Percentiles rank a stretch among this genome's conserved stretches.
Conservation (phyloP, 495 filamentous ascomycete genomes). For the Podospora comata region DNA sequence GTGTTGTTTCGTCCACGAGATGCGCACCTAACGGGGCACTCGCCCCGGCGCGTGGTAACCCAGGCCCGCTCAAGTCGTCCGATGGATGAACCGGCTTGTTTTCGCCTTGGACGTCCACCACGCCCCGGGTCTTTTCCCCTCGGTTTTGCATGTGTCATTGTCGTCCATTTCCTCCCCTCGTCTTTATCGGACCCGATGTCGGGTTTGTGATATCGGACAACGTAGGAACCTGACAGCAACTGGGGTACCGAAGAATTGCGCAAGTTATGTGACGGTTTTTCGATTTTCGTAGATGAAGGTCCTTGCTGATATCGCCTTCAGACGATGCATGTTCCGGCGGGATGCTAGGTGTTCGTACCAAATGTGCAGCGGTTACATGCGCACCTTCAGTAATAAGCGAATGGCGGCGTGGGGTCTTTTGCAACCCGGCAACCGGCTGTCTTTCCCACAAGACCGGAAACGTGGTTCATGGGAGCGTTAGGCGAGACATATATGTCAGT, state of each 20-base stretch:
- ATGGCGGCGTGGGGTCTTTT: constrained; percentile 17
- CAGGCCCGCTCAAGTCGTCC: background rate
- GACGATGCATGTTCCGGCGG: constrained; percentile 14
- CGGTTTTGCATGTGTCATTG: background rate
- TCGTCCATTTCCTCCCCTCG: background rate
- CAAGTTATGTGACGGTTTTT: constrained; percentile 7
- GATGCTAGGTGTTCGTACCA: constrained; percentile 13
- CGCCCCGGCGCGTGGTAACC: background rate
- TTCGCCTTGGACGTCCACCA: background rate
- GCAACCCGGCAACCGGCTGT: constrained; percentile 10
- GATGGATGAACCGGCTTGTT: background rate
- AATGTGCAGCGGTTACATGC: constrained; percentile 23
- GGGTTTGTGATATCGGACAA: background rate
- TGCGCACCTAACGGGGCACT: constrained; percentile 3
- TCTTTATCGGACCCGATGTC: background rate
- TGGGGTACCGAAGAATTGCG: background rate
- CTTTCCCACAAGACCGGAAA: constrained; percentile 30
- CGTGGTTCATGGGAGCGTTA: constrained; percentile 19
- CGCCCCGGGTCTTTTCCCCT: background rate
- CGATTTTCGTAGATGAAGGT: background rate
- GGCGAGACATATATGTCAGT: constrained; percentile 16
- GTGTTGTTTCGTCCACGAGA: background rate
- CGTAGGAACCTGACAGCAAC: background rate
- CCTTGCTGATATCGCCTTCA: background rate
- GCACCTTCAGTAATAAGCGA: constrained; percentile 26